phyloP scores from a whole-genome alignment of 805 yeast genomes.

The Tetrapisispora taiwanensis region DNA sequence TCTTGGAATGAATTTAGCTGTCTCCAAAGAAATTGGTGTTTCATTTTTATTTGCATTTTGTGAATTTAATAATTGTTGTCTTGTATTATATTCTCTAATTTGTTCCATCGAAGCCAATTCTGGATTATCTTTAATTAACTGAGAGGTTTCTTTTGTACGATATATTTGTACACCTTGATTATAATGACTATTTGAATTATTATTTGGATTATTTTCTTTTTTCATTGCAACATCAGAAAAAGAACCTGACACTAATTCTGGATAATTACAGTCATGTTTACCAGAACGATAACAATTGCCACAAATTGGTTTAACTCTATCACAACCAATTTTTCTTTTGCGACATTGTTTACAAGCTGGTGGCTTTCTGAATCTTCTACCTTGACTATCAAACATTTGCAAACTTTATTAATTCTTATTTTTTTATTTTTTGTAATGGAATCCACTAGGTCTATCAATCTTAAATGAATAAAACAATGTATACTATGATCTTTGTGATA shows the following conservation, averaged over 20 bases:
- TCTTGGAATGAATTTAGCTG: conserved; percentile 20
- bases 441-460: too few relatives aligned
- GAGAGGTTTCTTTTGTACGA: conserved; percentile 5
- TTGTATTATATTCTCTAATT: conserved; percentile 23
- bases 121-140: conserved; percentile 4
- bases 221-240: conserved; percentile 16
- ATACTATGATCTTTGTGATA: too few relatives aligned
- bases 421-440: too few relatives aligned
- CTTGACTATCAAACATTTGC: conserved; percentile 9
- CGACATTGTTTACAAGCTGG: conserved; percentile 31
- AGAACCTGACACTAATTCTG: conserved; percentile 9
- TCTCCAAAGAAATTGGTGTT: conserved; percentile 9
- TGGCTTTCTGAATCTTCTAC: conserved; percentile 12
- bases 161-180: conserved; percentile 1
- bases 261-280: conserved; percentile 23
- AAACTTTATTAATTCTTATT: too few relatives aligned
- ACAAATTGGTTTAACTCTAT: conserved; percentile 35
- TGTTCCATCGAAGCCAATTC: conserved; percentile 18
- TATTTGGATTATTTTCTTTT: background rate
- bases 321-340: conserved; percentile 32
- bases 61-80: conserved; percentile 19
- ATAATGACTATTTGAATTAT: background rate
- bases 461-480: too few relatives aligned
- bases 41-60: conserved; percentile 13
- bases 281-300: conserved; percentile 28